Evolutionary conservation across 768 basidiomycete genomes (phyloP), one percentile per base, ranked within the genome.

Genomic region (Hypsizygus marmoreus): DNA sequence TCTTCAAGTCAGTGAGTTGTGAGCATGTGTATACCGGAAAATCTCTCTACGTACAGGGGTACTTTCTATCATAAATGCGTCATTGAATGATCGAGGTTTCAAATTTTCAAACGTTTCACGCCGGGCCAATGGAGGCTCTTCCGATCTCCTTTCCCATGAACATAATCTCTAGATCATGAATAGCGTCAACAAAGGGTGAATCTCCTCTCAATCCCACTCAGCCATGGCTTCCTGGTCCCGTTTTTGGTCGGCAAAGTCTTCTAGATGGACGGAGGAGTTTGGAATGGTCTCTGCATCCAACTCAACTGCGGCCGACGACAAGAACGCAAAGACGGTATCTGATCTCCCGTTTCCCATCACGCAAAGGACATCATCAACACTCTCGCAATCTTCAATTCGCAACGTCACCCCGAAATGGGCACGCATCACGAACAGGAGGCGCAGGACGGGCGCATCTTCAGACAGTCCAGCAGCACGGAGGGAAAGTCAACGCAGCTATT

Each of bases 281-380:
- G 17, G 34, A 35, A 13, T 17, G 12, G 34, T 35, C 14, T 20
- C n/a, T n/a, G 11, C 11, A 12, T 12, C n/a, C 12, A 13, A 12
- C 12, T 13, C 4, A n/a, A 6, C n/a, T 4, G 13, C 4, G 14
- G 12, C 12, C 14, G 13, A 16, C n/a, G 6, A 6, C 39, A 11
- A n/a, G n/a, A n/a, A n/a, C n/a, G n/a, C n/a, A n/a, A n/a, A n/a
- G n/a, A n/a, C n/a, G n/a, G n/a, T n/a, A n/a, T n/a, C n/a, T n/a
- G 23, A 39, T 29, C 35, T 46, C 25, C 25, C 34, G 12, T 36
- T 22, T 6, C 45, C 45, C 19, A 36, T 36, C 14, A 17, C 36
- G 23, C 43, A 45, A 26, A 32, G 29, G n/a, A 16, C 17, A 3
- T 9, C 39, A 10, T 24, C n/a, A 8, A 4, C 17, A 26, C 19